phyloP scores from a whole-genome alignment of 2,329 filamentous ascomycete genomes.

The Drechslerella dactyloides region DNA sequence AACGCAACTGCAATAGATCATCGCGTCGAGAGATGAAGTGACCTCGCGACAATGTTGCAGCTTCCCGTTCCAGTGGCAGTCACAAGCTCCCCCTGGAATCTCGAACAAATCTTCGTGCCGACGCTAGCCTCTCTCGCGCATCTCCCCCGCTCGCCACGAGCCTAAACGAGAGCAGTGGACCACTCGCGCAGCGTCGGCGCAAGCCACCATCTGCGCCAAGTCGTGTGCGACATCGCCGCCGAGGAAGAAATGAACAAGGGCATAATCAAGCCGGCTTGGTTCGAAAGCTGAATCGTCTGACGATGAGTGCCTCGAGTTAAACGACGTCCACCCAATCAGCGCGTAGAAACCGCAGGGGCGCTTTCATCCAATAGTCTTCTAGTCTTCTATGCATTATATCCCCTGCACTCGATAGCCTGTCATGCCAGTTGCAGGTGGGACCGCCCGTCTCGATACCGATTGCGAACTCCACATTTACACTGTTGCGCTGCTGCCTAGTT shows the following conservation, averaged over 20 bases:
- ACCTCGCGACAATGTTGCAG: slow-evolving; percentile 26
- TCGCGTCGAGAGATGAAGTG: slow-evolving; percentile 15
- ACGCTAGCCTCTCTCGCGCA: slow-evolving; percentile 31
- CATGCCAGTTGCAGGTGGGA: slow-evolving; percentile 29
- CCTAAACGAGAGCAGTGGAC: slow-evolving; percentile 21
- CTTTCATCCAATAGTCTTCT: not conserved
- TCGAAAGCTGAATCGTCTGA: not conserved
- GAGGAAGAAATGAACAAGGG: not conserved
- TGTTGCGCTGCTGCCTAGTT: slow-evolving; percentile 42
- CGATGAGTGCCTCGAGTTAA: not conserved
- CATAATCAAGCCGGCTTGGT: not conserved
- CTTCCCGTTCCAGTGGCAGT: slow-evolving; percentile 40
- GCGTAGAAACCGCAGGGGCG: not conserved
- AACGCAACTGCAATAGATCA: slow-evolving; percentile 2
- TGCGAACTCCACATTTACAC: slow-evolving; percentile 23
- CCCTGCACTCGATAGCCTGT: not conserved
- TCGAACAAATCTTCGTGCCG: slow-evolving; percentile 29
- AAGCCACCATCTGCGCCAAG: slow-evolving; percentile 49
- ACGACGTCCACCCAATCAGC: not conserved
- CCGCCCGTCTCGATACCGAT: slow-evolving; percentile 15
- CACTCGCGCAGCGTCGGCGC: slow-evolving; percentile 27
- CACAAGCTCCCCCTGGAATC: slow-evolving; percentile 18
- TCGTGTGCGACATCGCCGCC: slow-evolving; percentile 35
- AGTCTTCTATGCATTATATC: slow-evolving; percentile 12
- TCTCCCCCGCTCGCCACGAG: slow-evolving; percentile 36